Percentiles rank a stretch among this genome's conserved stretches.
phyloP scores from a whole-genome alignment of 495 filamentous ascomycete species.

The Penicillium daleae region DNA sequence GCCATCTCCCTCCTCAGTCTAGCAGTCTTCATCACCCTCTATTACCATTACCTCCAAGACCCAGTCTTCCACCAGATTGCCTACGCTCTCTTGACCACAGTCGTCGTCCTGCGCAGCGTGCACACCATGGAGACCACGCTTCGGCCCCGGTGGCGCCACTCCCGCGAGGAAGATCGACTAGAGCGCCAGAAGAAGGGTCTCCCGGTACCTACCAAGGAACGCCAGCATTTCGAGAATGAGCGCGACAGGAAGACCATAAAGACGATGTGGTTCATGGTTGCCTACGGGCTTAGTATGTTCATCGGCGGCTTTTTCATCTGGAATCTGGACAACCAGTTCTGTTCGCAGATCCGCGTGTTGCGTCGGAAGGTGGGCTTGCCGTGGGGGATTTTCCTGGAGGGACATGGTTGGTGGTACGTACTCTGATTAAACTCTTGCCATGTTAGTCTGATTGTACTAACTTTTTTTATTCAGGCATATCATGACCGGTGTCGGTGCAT shows the following conservation, averaged over 20 bases:
- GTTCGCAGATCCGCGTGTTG: conserved; percentile 68
- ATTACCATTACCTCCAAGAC: conserved; percentile 93
- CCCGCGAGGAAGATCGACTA: conserved; percentile 48
- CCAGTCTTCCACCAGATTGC: conserved; percentile 91
- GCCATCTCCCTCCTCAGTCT: conserved; percentile 63
- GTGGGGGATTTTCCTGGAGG: conserved; percentile 89
- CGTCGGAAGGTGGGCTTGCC: conserved; percentile 77
- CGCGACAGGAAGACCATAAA: conserved; percentile 63
- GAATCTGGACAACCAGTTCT: conserved; percentile 85
- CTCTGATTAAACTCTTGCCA: conserved; percentile 19
- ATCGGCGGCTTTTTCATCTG: conserved; percentile 84
- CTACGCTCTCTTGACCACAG: conserved; percentile 78
- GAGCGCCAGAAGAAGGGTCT: conserved; percentile 44
- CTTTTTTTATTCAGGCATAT: conserved; percentile 55
- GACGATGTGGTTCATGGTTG: conserved; percentile 78
- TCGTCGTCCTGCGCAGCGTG: conserved; percentile 80
- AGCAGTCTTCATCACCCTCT: conserved; percentile 81
- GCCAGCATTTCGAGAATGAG: conserved; percentile 53
- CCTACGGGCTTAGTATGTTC: conserved; percentile 72
- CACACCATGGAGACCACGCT: conserved; percentile 87
- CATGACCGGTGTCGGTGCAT: conserved; percentile 71
- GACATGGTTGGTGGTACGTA: conserved; percentile 96
- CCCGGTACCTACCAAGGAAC: conserved; percentile 45
- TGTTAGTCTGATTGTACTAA: conserved; percentile 10
- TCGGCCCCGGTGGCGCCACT: conserved; percentile 56